Evolutionary conservation across 2,329 filamentous ascomycete genomes (phyloP), one percentile per base, ranked within the genome.

Genomic region (Aspergillus fumigatiaffinis): DNA sequence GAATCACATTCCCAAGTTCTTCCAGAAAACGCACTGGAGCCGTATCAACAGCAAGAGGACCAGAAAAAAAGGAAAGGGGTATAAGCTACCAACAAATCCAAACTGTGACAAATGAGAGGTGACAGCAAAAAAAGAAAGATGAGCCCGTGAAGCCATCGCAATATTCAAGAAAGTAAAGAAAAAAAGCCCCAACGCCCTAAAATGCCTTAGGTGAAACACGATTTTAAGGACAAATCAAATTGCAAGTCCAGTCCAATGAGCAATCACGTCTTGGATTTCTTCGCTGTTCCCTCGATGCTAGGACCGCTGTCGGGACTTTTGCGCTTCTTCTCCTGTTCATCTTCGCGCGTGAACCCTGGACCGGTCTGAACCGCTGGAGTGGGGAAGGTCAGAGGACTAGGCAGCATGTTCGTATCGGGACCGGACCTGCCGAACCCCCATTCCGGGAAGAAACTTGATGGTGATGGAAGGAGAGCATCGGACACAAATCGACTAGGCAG

Each of bases 401-500:
- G 92, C 51, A 97, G 80, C 63, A 95, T 94, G 67, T 94, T 96
- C 71, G 83, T 89, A 63, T 94, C 90, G 56, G 80, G 72, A 73
- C 68, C 82, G 72, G 72, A 86, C 71, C 72, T 66, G 26, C 82
- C 81, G 72, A 90, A 92, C 63, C 89, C 87, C 92, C 92, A 97
- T 61, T 96, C 92, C 0, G 89, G 87, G 68, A 96, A 97, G 76
- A 97, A 97, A 63, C 87, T 91, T 62, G 89, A 95, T 0, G 94
- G 94, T 55, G 91, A 96, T 0, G 94, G 92, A 17, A 97, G 80
- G 54, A 97, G 86, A 38, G 92, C 91, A 63, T 90, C 91, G 57
- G 87, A 89, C 65, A 97, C 87, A 73, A 97, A 97, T 44, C 93
- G 86, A 52, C 91, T 96, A 0, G 94, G 94, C 10, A 99, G 80